phyloP scores from a whole-genome alignment of 2,329 filamentous ascomycete genomes.

The Hypocrella siamensis region DNA sequence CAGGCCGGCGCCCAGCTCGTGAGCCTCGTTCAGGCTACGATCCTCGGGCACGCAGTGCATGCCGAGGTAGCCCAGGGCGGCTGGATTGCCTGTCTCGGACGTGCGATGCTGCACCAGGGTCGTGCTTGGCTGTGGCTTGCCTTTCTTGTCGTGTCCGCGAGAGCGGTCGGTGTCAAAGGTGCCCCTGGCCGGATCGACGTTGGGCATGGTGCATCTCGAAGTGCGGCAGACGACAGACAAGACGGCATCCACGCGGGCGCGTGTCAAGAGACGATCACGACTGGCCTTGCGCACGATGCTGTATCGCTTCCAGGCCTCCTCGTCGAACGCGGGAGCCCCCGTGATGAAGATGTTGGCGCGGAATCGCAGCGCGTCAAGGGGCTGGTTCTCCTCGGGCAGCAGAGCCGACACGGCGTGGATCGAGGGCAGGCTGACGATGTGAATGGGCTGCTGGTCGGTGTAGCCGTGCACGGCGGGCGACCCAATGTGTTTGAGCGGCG shows the following conservation, averaged over 20 bases:
- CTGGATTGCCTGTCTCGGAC: constrained; percentile 10
- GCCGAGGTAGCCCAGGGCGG: constrained; percentile 12
- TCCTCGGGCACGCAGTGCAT: constrained; percentile 16
- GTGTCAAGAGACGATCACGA: neutral
- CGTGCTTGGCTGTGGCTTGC: constrained; percentile 12
- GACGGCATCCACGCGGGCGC: neutral
- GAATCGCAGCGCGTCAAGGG: constrained; percentile 1
- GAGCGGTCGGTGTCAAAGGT: constrained; percentile 1
- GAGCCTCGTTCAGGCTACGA: constrained; percentile 4
- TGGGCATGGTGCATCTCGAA: constrained; percentile 1
- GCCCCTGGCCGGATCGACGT: constrained; percentile 1
- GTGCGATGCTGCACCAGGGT: constrained; percentile 9
- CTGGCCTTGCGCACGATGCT: neutral
- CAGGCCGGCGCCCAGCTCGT: neutral
- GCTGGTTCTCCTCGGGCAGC: constrained; percentile 1
- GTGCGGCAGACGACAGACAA: constrained; percentile 2
- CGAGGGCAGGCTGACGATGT: constrained; percentile 1
- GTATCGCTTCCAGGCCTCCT: constrained; percentile 1
- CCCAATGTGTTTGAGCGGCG: constrained; percentile 1
- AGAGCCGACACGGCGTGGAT: neutral
- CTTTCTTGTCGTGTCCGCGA: constrained; percentile 4
- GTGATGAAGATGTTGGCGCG: constrained; percentile 1
- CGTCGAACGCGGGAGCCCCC: constrained; percentile 1
- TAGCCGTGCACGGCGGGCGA: constrained; percentile 2
- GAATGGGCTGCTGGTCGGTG: constrained; percentile 2